Evolutionary conservation across 1,284 basidiomycete genomes (phyloP), one percentile per base, ranked within the genome.

Genomic region (Ustilago tritici): DNA sequence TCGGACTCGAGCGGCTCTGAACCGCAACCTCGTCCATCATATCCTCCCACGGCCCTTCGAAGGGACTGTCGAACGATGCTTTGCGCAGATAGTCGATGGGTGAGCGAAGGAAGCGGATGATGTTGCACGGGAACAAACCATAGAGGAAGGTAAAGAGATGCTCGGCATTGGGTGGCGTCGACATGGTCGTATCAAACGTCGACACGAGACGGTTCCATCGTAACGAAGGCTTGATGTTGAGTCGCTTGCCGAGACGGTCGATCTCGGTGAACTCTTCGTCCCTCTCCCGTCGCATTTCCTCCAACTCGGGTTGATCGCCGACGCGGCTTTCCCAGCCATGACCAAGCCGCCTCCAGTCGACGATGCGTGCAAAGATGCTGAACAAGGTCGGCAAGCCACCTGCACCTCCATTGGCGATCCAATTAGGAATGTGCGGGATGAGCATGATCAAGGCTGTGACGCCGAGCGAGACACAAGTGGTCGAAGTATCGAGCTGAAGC

Each of bases 101-200:
- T 38, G 88, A 87, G 57, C 91, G 90, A 70, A 95, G 85, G 85
- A 95, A 95, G 68, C 89, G 89, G 65, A 95, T 88, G 54, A 92
- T 88, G 87, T 94, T 94, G 88, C 91, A 92, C 2, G 94, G 94
- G 86, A 93, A 95, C 61, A 95, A 89, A 80, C 93, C 95, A 86
- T 95, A 95, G 76, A 95, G 88, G 63, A 90, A 89, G 8, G 92
- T 92, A 87, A 94, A 95, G 43, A 87, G 81, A 31, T 73, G 64
- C 17, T 76, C 61, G 2, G 85, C 81, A 47, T 86, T 78, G 23
- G 86, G 85, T 8, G 71, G 66, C 28, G 58, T 61, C 15, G 80
- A 66, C 46, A 68, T 61, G 46, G 69, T 71, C 4, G 79, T 80
- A 41, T 82, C 81, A 28, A 79, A 82, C 2, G 43, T 65, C 35